Conservation (phyloP, 805 yeast genomes). For the Hemisphaericaspora nanyangensis region DNA sequence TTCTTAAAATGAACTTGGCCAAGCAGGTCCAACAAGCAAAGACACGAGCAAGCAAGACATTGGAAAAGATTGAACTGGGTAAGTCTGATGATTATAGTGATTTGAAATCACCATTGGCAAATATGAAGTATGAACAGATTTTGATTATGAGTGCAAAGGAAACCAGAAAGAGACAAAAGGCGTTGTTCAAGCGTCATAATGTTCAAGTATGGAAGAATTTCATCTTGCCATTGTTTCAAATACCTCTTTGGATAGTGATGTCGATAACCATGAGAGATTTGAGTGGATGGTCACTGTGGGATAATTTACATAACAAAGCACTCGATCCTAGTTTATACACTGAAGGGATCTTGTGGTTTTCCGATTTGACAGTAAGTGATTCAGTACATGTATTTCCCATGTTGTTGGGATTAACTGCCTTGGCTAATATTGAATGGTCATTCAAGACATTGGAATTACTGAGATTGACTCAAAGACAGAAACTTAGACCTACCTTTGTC, state of each 20-base stretch:
- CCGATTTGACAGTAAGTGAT: slow-evolving; percentile 58
- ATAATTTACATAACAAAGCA: slow-evolving; percentile 37
- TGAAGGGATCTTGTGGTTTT: slow-evolving; percentile 61
- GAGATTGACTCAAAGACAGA: slow-evolving; percentile 39
- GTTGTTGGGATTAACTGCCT: slow-evolving; percentile 61
- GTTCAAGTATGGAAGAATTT: slow-evolving; percentile 82
- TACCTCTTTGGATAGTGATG: slow-evolving; percentile 83
- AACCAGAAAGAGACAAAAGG: slow-evolving; percentile 67
- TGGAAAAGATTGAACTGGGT: slow-evolving; percentile 13
- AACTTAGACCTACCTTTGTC: slow-evolving; percentile 51
- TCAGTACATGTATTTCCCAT: slow-evolving; percentile 66
- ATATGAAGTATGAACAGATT: slow-evolving; percentile 74
- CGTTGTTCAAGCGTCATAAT: slow-evolving; percentile 58
- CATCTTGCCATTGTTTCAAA: slow-evolving; percentile 71
- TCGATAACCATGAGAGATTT: slow-evolving; percentile 71
- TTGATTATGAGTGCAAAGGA: slow-evolving; percentile 72
- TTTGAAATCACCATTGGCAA: slow-evolving; percentile 29
- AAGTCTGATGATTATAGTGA: slow-evolving; percentile 5
- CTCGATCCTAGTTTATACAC: slow-evolving; percentile 46
- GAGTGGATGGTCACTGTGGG: slow-evolving; percentile 62
- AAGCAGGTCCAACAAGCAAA: slow-evolving; percentile 40
- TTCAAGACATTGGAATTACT: slow-evolving; percentile 56
- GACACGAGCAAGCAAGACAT: slow-evolving; percentile 12
- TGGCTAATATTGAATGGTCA: slow-evolving; percentile 83
- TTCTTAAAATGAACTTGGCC: slow-evolving; percentile 56